Evolutionary conservation across 2,329 filamentous ascomycete species (phyloP), one percentile per base, ranked within the genome.

Genomic region (Pseudogymnoascus sp.): DNA sequence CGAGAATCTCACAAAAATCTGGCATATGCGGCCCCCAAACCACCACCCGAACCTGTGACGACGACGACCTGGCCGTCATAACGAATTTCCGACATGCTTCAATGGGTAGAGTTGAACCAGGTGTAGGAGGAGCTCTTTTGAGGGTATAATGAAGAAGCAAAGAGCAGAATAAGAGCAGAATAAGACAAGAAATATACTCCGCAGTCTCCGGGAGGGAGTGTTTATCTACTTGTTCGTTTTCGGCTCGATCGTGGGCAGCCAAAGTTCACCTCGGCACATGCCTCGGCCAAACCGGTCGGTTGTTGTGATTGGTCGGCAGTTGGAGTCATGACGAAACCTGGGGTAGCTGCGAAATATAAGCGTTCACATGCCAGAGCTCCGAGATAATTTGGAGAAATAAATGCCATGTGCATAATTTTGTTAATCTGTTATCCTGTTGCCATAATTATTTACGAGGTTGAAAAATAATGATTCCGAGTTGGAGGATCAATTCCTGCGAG

Each of bases 41-140:
- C n/a, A n/a, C n/a, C n/a, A n/a, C n/a, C n/a, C n/a, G n/a, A n/a
- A n/a, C n/a, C n/a, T n/a, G n/a, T n/a, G n/a, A n/a, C n/a, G n/a
- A n/a, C n/a, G n/a, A n/a, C n/a, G n/a, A 91, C 91, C 82, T 95
- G 91, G 78, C 87, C 89, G 78, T 96, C 92, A 75, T 89, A 96
- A 72, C 89, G 84, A 72, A 93, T 76, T 73, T 85, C 80, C 69
- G 81, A 82, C 82, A 85, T 85, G 61, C 66, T 79, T 68, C 65
- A 72, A 60, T 63, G 65, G 31, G 56, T 40, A 53, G 16, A 38
- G 37, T 37, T 60, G 33, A 60, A 40, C 38, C 33, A 7, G 16
- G 16, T 24, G 35, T 60, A 38, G 31, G 16, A 41, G 12, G 24
- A 60, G 22, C 10, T 60, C 7, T 53, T 53, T 53, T 53, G 46